Base-by-base conservation (phyloP, 2,329 filamentous ascomycete species). In the Colletotrichum simmondsii region DNA sequence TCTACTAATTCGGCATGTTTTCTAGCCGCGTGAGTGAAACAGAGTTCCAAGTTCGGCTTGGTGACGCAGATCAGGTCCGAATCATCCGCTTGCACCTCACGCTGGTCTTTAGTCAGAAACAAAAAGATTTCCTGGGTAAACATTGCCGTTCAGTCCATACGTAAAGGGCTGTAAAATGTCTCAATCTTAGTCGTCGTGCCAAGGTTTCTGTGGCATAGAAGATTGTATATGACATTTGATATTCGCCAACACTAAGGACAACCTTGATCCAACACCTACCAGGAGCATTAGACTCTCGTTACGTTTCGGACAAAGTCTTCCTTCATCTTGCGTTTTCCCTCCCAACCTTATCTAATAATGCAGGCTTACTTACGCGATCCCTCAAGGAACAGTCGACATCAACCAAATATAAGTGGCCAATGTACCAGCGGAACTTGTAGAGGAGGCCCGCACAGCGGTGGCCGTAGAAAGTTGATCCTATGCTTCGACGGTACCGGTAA, bases 401-500 rank as follows among this genome's bases (percentile, higher is more conserved):
- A 24, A 26, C 24, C 22, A 30, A 22, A n/a, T 32, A n/a, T 19
- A 12, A 28, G 46, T 12, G 58, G 57, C 14, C 63, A 37, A 12
- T 14, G 49, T 56, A 26, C 26, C 22, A 56, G 57, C 37, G 70
- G 59, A 14, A 53, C 46, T 2, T 70, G 63, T 19, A 52, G 57
- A 19, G 58, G 54, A 22, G 57, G 49, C 5, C 52, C 62, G 56
- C 10, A 52, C 4, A 42, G 30, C 28, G 61, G 57, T 12, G 28
- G 68, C 14, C 71, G 67, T 10, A 49, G 79, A 4, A 91, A 91
- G 77, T 84, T 91, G 16, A 85, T 92, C 11, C 81, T 92, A 1
- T 92, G 90, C 76, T 92, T 92, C 66, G 90, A 92, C 64, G 90
- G 90, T 5, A 92, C 90, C 0, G 90, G 90, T 0, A 92, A 92